Percentiles rank a stretch among this genome's conserved stretches.
These are phyloP conservation scores for Solanum sejunctum DNA, from an alignment of 257 asterid genomes.

Conservation along the genomic window DNA sequence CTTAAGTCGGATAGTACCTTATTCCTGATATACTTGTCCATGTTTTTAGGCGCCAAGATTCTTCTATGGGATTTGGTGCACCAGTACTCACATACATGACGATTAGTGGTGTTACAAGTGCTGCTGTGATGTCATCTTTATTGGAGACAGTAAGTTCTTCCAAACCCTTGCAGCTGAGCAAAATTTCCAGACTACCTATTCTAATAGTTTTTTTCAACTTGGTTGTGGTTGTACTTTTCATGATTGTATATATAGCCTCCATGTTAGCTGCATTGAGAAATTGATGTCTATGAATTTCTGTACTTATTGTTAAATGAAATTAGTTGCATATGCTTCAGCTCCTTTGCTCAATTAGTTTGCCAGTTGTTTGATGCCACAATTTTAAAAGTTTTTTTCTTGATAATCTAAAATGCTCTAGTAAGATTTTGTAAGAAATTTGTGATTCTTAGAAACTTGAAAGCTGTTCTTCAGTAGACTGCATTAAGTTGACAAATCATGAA, in stretches of 20 bases:
- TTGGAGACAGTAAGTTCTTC: slow-evolving; percentile 63
- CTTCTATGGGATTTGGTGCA: slow-evolving; percentile 97
- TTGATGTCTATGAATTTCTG: neutral
- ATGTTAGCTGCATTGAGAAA: neutral
- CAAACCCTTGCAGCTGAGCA: neutral
- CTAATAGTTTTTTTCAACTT: neutral
- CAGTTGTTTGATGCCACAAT: too few species aligned
- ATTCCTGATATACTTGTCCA: slow-evolving; percentile 1
- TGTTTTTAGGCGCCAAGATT: slow-evolving; percentile 86
- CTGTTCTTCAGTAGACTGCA: too few species aligned
- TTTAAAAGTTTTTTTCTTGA: too few species aligned
- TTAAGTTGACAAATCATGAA: neutral
- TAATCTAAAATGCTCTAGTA: too few species aligned
- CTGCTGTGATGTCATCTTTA: slow-evolving; percentile 81
- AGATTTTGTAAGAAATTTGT: too few species aligned
- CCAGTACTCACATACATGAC: slow-evolving; percentile 95
- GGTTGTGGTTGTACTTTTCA: neutral
- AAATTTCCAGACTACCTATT: neutral
- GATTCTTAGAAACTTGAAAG: too few species aligned
- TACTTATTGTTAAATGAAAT: neutral
- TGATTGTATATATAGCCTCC: neutral
- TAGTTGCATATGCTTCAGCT: neutral
- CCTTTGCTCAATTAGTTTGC: too few species aligned
- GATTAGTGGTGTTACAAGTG: slow-evolving; percentile 56
- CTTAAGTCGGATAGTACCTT: neutral